phyloP scores from a whole-genome alignment of 208 protist genomes.

The Leishmania turanica region DNA sequence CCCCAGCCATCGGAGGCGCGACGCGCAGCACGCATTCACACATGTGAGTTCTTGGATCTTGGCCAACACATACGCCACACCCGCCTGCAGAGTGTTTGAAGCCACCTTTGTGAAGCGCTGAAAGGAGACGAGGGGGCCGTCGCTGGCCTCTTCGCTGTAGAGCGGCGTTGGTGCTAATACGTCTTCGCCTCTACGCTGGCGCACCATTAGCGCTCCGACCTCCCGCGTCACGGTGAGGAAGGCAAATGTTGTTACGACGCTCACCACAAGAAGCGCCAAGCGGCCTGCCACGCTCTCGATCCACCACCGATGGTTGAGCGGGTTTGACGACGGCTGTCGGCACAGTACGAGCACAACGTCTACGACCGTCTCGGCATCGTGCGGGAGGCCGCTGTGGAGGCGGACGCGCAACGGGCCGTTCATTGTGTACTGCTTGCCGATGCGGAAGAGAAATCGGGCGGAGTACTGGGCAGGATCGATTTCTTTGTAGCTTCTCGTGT shows the following conservation, averaged over 20 bases:
- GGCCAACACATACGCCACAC: neutral
- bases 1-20: conserved; percentile 15
- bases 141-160: conserved; percentile 14
- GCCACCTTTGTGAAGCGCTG: conserved; percentile 18
- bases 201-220: conserved; percentile 11
- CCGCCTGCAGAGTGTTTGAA: neutral
- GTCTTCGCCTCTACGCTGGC: conserved; percentile 2
- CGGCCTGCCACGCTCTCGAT: conserved; percentile 22
- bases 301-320: conserved; percentile 30
- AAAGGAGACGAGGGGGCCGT: conserved; percentile 7
- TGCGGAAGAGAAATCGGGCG: conserved; percentile 29
- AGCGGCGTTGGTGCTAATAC: neutral
- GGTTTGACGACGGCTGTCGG: conserved; percentile 16
- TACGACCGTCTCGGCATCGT: conserved; percentile 24
- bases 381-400: conserved; percentile 23
- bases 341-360: conserved; percentile 31
- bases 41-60: neutral
- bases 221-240: conserved; percentile 20
- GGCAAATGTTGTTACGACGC: conserved; percentile 8
- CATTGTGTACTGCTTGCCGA: conserved; percentile 24
- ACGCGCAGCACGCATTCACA: neutral
- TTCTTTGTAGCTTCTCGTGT: conserved; percentile 34
- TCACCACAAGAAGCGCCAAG: conserved; percentile 18
- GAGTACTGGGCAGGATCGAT: conserved; percentile 24
- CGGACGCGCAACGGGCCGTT: conserved; percentile 22